Conservation (phyloP, 2,329 filamentous ascomycete species). For the Hypoxylon sp. region DNA sequence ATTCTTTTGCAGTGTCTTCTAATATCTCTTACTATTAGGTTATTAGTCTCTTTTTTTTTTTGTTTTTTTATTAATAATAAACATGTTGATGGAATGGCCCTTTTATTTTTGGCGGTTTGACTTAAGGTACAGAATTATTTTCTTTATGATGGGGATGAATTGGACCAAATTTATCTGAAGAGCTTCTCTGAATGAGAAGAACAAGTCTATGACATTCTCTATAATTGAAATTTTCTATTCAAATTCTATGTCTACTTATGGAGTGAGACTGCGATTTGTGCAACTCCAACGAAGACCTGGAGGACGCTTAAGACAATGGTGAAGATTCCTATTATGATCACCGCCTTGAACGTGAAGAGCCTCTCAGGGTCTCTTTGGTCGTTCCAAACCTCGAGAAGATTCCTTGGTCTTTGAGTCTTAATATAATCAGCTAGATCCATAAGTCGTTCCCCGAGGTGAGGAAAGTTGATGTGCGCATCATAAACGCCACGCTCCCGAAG, state of each 20-base stretch:
- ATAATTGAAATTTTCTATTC: neutral
- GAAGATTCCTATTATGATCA: conserved; percentile 8
- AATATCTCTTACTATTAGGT: no score
- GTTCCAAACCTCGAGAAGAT: conserved; percentile 15
- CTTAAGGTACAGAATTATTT: no score
- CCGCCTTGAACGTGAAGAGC: conserved; percentile 19
- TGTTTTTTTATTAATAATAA: no score
- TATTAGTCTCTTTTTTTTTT: no score
- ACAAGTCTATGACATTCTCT: no score
- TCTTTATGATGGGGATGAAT: no score
- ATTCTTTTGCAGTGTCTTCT: no score
- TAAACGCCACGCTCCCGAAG: conserved; percentile 17
- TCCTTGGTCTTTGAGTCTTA: conserved; percentile 7
- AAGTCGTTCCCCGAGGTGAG: conserved; percentile 11
- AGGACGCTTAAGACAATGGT: conserved; percentile 10
- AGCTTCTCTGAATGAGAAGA: no score
- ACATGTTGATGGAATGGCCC: no score
- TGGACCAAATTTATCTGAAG: no score
- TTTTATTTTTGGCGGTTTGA: no score
- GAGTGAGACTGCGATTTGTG: conserved; percentile 9
- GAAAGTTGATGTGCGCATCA: conserved; percentile 5
- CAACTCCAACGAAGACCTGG: conserved; percentile 11
- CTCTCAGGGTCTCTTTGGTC: conserved; percentile 17
- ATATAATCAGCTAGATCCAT: conserved; percentile 18
- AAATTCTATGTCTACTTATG: neutral